Base-by-base conservation (phyloP, 768 basidiomycete species). In the Ramaria rubella region DNA sequence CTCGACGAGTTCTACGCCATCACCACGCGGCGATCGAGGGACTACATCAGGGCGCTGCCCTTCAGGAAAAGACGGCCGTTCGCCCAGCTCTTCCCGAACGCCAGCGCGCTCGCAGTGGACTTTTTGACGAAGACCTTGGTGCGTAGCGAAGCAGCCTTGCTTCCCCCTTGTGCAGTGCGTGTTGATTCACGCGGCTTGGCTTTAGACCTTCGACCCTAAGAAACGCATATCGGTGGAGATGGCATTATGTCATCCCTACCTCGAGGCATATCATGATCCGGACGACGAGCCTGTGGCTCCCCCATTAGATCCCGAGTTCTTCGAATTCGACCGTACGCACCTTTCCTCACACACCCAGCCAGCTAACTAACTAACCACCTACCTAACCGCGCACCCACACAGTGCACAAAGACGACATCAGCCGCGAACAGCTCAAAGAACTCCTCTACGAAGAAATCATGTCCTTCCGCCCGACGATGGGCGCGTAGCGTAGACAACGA, bases 1-100 rank as follows among this genome's bases (percentile, higher is more conserved):
- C 77, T 98, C 55, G 96, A 99, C 62, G 96, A 98, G 66, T 98
- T 97, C 72, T 94, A 97, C 73, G 91, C 91, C 36, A 98, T 99
- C 67, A 94, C 90, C 15, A 91, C 92, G 9, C 81, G 86, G 17
- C 76, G 94, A 53, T 95, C 93, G 49, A 85, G 93, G 44, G 94
- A 98, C 67, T 98, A 98, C 70, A 89, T 98, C 60, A 87, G 94
- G 19, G 90, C 91, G 1, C 73, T 99, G 62, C 95, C 94, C 1
- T 96, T 98, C 81, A 81, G 89, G 60, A 95, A 94, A 74, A 82
- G 81, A 62, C 79, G 81, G 60, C 83, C 90, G 27, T 94, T 99
- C 64, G 77, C 83, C 31, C 78, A 81, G 42, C 68, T 99, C 46
- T 98, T 94, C 77, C 94, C 95, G 14, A 91, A 92, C 60, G 94